Evolutionary conservation across 768 basidiomycete genomes (phyloP).

Genomic region (Sistotremastrum suecicum): DNA sequence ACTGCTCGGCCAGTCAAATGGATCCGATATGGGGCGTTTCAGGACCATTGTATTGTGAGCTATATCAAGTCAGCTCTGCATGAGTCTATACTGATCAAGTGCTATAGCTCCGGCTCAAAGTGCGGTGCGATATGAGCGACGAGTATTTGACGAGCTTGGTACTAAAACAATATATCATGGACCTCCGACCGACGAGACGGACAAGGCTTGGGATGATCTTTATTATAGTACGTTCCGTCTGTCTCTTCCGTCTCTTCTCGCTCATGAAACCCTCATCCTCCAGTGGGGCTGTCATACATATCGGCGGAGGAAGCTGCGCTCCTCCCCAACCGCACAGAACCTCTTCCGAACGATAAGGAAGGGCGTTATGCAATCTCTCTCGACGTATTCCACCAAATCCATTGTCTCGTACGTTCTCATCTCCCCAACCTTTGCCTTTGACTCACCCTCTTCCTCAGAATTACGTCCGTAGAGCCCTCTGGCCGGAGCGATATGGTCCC

Average conservation of each 20-base stretch:
- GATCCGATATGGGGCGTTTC: too few relatives aligned
- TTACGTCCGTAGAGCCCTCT: neutral
- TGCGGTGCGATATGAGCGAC: conserved; percentile 7
- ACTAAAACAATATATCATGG: conserved; percentile 8
- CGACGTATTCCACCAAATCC: conserved; percentile 17
- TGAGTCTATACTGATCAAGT: too few relatives aligned
- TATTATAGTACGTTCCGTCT: conserved; percentile 5
- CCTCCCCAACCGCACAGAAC: conserved; percentile 12
- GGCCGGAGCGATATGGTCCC: neutral
- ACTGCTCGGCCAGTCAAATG: too few relatives aligned
- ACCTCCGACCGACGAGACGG: conserved; percentile 11
- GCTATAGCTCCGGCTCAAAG: conserved; percentile 10
- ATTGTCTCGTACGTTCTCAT: conserved; percentile 12
- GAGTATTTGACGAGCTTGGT: conserved; percentile 1
- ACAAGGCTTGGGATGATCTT: conserved; percentile 11
- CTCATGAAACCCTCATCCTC: neutral
- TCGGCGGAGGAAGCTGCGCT: conserved; percentile 9
- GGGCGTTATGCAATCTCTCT: conserved; percentile 10
- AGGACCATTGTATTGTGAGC: too few relatives aligned
- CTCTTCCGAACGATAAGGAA: conserved; percentile 10
- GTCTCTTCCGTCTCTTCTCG: too few relatives aligned
- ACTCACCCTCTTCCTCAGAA: neutral
- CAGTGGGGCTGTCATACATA: conserved; percentile 12
- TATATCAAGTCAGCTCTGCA: too few relatives aligned
- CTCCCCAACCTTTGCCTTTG: neutral